Evolutionary conservation across 2,329 filamentous ascomycete genomes (phyloP).

Genomic region (Pyrenophora seminiperda): DNA sequence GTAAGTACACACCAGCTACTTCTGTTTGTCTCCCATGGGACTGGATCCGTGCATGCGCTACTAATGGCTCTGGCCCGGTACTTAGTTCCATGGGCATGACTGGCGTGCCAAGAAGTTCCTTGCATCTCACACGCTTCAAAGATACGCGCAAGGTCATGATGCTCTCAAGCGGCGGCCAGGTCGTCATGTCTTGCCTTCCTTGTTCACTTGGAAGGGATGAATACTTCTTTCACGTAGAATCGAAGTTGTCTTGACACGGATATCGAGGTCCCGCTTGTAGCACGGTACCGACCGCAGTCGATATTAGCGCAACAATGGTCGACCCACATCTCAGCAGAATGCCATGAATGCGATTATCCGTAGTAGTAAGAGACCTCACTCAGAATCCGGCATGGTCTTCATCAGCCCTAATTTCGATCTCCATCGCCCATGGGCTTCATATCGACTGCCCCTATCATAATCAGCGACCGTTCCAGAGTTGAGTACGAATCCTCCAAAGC

Average conservation of each 20-base stretch:
- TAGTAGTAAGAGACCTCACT: slow-evolving; percentile 18
- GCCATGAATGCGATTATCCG: slow-evolving; percentile 22
- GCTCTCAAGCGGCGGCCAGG: slow-evolving; percentile 22
- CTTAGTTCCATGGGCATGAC: slow-evolving; percentile 23
- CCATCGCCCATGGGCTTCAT: neutral
- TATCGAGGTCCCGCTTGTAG: slow-evolving; percentile 27
- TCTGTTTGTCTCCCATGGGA: neutral
- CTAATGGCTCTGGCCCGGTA: slow-evolving; percentile 2
- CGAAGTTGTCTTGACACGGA: slow-evolving; percentile 19
- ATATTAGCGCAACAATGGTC: slow-evolving; percentile 25
- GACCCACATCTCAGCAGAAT: slow-evolving; percentile 25
- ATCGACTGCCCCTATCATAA: neutral
- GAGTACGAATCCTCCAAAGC: neutral
- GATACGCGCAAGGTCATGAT: slow-evolving; percentile 22
- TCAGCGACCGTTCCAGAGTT: neutral
- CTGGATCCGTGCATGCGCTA: neutral
- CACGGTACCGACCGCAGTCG: slow-evolving; percentile 19
- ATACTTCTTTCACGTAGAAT: slow-evolving; percentile 26
- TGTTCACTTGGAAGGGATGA: slow-evolving; percentile 19
- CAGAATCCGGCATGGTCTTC: slow-evolving; percentile 29
- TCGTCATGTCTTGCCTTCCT: slow-evolving; percentile 27
- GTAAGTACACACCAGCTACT: neutral
- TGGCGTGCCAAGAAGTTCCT: slow-evolving; percentile 12
- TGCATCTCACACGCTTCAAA: slow-evolving; percentile 16
- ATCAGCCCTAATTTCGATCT: slow-evolving; percentile 14